phyloP scores from a whole-genome alignment of 352 stramenopile genomes.

The Phytophthora cajani region DNA sequence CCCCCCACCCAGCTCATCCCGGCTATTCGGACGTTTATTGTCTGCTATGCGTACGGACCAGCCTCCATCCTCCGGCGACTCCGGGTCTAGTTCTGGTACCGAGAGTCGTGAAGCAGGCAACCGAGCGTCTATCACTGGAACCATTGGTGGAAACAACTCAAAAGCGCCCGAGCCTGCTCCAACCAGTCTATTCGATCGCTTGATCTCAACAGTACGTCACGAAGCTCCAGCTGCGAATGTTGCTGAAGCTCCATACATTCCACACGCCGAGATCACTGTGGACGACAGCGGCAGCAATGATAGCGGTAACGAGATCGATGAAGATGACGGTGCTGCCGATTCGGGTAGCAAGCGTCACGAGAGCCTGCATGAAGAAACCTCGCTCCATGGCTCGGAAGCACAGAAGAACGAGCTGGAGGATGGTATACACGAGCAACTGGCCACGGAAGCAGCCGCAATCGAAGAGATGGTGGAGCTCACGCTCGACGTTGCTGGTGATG shows the following conservation, averaged over 20 bases:
- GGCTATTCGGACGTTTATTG: slow-evolving; percentile 10
- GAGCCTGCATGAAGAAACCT: no score
- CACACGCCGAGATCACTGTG: slow-evolving; percentile 16
- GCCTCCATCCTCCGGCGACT: neutral
- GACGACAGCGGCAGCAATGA: slow-evolving; percentile 5
- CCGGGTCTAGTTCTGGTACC: neutral
- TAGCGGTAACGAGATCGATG: neutral
- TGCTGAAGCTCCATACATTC: neutral
- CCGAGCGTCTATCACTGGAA: slow-evolving; percentile 2
- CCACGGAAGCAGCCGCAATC: slow-evolving; percentile 4
- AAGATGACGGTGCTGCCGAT: neutral
- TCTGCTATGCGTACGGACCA: slow-evolving; percentile 15
- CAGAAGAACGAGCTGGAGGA: neutral
- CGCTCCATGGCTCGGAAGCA: neutral
- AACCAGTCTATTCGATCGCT: slow-evolving; percentile 7
- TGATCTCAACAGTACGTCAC: slow-evolving; percentile 7
- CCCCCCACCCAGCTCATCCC: slow-evolving; percentile 4
- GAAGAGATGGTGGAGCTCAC: slow-evolving; percentile 22
- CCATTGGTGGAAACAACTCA: neutral
- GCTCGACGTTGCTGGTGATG: slow-evolving; percentile 14
- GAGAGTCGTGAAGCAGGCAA: neutral
- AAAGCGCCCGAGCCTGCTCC: neutral
- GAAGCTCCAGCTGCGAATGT: neutral
- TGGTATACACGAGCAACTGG: neutral
- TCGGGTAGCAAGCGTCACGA: neutral